Evolutionary conservation across 2,329 filamentous ascomycete species (phyloP).

Genomic region (Clarireedia paspali): DNA sequence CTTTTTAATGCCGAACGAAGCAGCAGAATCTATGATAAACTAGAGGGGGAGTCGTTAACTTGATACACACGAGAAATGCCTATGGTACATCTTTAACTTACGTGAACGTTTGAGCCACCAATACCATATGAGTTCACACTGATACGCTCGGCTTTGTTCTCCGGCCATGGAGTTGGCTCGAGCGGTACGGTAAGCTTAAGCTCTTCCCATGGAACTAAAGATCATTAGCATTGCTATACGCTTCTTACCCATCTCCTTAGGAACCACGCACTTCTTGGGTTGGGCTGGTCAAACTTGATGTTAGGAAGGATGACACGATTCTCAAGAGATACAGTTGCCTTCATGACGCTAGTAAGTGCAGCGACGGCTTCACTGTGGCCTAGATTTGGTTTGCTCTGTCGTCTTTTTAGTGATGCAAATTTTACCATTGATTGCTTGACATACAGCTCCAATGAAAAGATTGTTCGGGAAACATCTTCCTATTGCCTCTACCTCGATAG

Average conservation of each 20-base stretch:
- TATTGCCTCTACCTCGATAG: conserved; percentile 9
- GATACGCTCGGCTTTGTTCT: conserved; percentile 36
- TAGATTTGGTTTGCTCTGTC: conserved; percentile 21
- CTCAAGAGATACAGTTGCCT: conserved; percentile 33
- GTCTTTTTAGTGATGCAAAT: neutral
- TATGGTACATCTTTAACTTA: conserved; percentile 7
- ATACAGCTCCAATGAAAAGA: conserved; percentile 16
- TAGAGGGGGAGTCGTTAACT: neutral
- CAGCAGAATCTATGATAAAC: neutral
- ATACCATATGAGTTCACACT: conserved; percentile 30
- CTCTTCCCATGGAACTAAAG: neutral
- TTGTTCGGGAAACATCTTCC: neutral
- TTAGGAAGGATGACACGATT: conserved; percentile 32
- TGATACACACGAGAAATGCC: neutral
- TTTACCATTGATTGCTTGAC: neutral
- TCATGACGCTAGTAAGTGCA: conserved; percentile 29
- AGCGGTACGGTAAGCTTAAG: neutral
- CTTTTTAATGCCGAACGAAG: neutral
- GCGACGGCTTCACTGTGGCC: conserved; percentile 22
- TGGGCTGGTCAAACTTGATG: conserved; percentile 32
- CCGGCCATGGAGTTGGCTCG: conserved; percentile 9
- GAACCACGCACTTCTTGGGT: conserved; percentile 28
- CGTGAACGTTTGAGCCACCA: conserved; percentile 28
- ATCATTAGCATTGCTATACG: neutral
- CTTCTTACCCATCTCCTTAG: neutral